phyloP scores from a whole-genome alignment of 2,329 filamentous ascomycete genomes.

The Rutstroemia sp. region DNA sequence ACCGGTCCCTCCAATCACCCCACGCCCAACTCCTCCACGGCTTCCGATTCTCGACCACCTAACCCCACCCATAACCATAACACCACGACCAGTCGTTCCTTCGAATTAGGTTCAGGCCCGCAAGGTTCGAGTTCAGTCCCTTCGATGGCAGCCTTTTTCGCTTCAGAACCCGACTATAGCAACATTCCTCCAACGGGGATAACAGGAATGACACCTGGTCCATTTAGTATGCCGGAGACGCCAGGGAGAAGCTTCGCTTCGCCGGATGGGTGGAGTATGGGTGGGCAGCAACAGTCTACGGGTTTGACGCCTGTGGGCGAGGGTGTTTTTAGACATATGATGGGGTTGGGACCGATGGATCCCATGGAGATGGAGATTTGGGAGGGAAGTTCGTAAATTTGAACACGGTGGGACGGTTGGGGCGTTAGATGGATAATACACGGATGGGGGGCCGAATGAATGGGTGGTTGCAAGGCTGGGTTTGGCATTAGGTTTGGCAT shows the following conservation, averaged over 20 bases:
- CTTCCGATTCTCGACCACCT: constrained; percentile 33
- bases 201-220: constrained; percentile 17
- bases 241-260: constrained; percentile 37
- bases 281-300: constrained; percentile 34
- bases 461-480: neutral
- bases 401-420: neutral
- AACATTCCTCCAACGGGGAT: constrained; percentile 13
- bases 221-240: constrained; percentile 35
- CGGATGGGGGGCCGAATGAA: neutral
- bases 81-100: constrained; percentile 39
- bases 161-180: constrained; percentile 16
- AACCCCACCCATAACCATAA: constrained; percentile 20
- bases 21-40: constrained; percentile 51
- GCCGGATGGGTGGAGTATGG: constrained; percentile 28
- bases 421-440: neutral
- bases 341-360: constrained; percentile 52
- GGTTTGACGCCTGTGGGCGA: constrained; percentile 50
- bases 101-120: constrained; percentile 44
- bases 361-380: constrained; percentile 30
- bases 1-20: constrained; percentile 40
- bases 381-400: constrained; percentile 16
- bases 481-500: no score
- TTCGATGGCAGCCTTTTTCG: constrained; percentile 27
- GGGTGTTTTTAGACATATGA: constrained; percentile 48
- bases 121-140: constrained; percentile 8